Percentiles rank a stretch among this genome's conserved stretches.
phyloP scores from a whole-genome alignment of 2,329 filamentous ascomycete genomes.

The Rhynchosporium agropyri region DNA sequence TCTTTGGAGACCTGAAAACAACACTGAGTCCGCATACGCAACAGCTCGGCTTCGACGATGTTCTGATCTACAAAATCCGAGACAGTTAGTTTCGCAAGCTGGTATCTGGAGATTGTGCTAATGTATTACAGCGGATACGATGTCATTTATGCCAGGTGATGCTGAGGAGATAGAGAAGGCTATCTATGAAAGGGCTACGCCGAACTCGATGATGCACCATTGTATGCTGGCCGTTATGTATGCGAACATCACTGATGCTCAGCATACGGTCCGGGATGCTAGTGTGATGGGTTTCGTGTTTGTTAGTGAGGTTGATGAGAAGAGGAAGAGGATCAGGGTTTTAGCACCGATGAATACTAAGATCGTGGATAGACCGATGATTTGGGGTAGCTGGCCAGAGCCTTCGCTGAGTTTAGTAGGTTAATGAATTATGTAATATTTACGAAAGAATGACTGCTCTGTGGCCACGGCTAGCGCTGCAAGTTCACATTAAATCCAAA shows the following conservation, averaged over 20 bases:
- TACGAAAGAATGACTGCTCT: background rate
- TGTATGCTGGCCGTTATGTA: slow-evolving; percentile 85
- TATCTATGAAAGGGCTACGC: slow-evolving; percentile 64
- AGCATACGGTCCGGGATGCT: slow-evolving; percentile 75
- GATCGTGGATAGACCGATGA: slow-evolving; percentile 75
- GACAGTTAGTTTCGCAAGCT: slow-evolving; percentile 52
- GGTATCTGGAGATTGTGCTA: slow-evolving; percentile 13
- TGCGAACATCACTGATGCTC: slow-evolving; percentile 67
- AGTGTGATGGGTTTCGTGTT: slow-evolving; percentile 92
- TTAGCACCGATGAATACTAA: slow-evolving; percentile 82
- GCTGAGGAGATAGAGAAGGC: slow-evolving; percentile 40
- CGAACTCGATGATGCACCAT: slow-evolving; percentile 72
- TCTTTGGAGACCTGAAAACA: slow-evolving; percentile 80
- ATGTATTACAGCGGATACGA: slow-evolving; percentile 34
- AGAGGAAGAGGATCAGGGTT: slow-evolving; percentile 77
- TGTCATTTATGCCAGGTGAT: slow-evolving; percentile 42
- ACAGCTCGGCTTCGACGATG: slow-evolving; percentile 73
- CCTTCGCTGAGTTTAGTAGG: slow-evolving; percentile 59
- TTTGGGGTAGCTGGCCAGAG: slow-evolving; percentile 88
- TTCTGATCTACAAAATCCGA: slow-evolving; percentile 72
- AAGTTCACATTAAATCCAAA: background rate
- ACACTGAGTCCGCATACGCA: slow-evolving; percentile 87
- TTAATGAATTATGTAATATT: slow-evolving; percentile 27
- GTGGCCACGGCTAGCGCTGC: background rate
- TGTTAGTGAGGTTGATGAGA: slow-evolving; percentile 86